Conservation (phyloP, 257 asterid species). For the Cynanchum wilfordii region DNA sequence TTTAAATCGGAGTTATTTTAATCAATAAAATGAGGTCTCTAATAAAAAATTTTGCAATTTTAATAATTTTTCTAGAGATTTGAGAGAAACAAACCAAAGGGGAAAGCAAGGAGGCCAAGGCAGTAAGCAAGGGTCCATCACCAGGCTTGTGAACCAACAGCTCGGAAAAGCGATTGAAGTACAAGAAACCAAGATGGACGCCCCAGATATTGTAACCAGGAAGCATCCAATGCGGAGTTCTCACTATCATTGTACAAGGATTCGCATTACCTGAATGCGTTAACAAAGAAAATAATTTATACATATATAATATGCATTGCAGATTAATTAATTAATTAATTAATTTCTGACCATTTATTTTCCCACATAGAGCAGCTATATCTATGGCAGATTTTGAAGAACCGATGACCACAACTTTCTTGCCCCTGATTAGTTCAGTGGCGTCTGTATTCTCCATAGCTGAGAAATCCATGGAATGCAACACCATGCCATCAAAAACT, state of each 20-base stretch:
- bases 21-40: too few relatives aligned
- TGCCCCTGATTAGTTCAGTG: conserved; percentile 46
- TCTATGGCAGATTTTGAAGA: conserved; percentile 57
- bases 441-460: conserved; percentile 46
- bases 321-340: background rate
- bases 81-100: conserved; percentile 40
- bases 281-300: too few relatives aligned
- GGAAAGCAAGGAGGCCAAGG: conserved; percentile 41
- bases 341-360: conserved; percentile 34
- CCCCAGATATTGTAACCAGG: conserved; percentile 42
- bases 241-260: conserved; percentile 60
- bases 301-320: too few relatives aligned
- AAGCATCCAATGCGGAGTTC: conserved; percentile 51
- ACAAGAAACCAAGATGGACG: conserved; percentile 27
- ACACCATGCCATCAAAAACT: conserved; percentile 45
- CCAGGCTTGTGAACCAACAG: conserved; percentile 75
- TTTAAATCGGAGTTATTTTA: too few relatives aligned
- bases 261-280: conserved; percentile 24
- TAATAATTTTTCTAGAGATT: too few relatives aligned
- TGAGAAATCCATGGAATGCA: conserved; percentile 58
- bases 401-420: conserved; percentile 43
- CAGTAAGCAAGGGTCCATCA: conserved; percentile 32
- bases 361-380: conserved; percentile 39
- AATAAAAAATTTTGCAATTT: too few relatives aligned
- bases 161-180: conserved; percentile 49